phyloP scores from a whole-genome alignment of 164 flowering plant species.

The Brasenia schreberi region DNA sequence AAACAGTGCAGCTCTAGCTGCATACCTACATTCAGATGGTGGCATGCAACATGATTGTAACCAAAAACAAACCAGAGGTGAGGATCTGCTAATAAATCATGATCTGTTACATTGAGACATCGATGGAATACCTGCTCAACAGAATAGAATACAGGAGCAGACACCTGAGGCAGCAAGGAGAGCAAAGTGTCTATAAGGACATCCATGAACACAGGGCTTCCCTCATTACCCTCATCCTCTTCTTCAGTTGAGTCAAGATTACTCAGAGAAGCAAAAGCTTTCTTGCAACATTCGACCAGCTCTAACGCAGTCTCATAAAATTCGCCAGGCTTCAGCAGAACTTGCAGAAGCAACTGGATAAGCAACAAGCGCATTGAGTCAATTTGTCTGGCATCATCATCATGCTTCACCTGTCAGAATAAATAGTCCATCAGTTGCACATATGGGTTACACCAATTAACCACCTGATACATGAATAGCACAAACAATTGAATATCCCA shows the following conservation, averaged over 20 bases:
- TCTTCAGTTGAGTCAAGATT: slow-evolving; percentile 39
- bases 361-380: slow-evolving; percentile 60
- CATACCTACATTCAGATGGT: too few relatives aligned
- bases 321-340: slow-evolving; percentile 79
- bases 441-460: too few relatives aligned
- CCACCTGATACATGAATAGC: too few relatives aligned
- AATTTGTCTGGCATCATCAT: too few relatives aligned
- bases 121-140: slow-evolving; percentile 67
- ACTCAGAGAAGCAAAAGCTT: slow-evolving; percentile 41
- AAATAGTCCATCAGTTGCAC: too few relatives aligned
- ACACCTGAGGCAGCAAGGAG: slow-evolving; percentile 77
- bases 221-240: slow-evolving; percentile 56
- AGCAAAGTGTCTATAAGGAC: slow-evolving; percentile 89
- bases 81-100: too few relatives aligned
- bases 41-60: too few relatives aligned
- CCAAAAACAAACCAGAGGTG: too few relatives aligned
- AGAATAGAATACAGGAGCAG: slow-evolving; percentile 69
- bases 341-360: slow-evolving; percentile 76
- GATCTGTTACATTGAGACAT: too few relatives aligned
- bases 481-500: too few relatives aligned
- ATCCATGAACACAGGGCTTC: slow-evolving; percentile 56
- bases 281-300: slow-evolving; percentile 68
- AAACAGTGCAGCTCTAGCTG: not conserved
- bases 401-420: too few relatives aligned
- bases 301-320: slow-evolving; percentile 73